These are phyloP conservation scores for Phytophthora boehmeriae DNA, from an alignment of 352 stramenopile genomes.

Conservation along the genomic window DNA sequence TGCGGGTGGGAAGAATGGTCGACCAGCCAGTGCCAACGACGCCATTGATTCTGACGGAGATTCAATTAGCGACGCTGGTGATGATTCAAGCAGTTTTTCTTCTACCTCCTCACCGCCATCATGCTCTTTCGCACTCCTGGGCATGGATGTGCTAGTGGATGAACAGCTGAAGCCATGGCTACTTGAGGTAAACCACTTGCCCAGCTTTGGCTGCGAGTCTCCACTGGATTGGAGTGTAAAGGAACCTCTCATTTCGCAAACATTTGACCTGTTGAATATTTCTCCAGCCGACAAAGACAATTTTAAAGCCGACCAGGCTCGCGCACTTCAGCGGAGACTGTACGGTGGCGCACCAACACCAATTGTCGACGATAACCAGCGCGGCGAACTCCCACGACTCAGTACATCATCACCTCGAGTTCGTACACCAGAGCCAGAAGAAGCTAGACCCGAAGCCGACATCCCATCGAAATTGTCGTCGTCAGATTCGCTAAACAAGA, in stretches of 20 bases:
- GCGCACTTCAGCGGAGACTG: constrained; percentile 61
- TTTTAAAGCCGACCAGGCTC: constrained; percentile 76
- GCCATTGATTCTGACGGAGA: constrained; percentile 10
- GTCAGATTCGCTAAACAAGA: constrained; percentile 22
- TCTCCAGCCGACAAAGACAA: constrained; percentile 74
- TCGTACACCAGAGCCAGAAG: constrained; percentile 15
- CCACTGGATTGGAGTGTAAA: constrained; percentile 96
- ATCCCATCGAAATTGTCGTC: background rate
- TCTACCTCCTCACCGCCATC: constrained; percentile 30
- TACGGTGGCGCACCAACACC: constrained; percentile 45
- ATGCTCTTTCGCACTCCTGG: constrained; percentile 93
- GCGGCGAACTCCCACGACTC: constrained; percentile 22
- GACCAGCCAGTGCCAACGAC: constrained; percentile 24
- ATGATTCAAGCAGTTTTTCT: constrained; percentile 5
- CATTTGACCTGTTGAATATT: constrained; percentile 89
- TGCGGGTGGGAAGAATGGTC: constrained; percentile 13
- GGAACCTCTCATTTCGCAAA: constrained; percentile 92
- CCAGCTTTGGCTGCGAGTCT: constrained; percentile 95
- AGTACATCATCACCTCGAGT: constrained; percentile 10
- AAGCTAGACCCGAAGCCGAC: constrained; percentile 3
- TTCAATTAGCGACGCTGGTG: constrained; percentile 1
- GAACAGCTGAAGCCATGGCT: constrained; percentile 94
- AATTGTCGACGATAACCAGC: constrained; percentile 31
- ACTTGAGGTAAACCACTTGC: constrained; percentile 98
- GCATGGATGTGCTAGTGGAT: constrained; percentile 97